Conservation (phyloP, 768 basidiomycete species). For the Lactarius quietus region DNA sequence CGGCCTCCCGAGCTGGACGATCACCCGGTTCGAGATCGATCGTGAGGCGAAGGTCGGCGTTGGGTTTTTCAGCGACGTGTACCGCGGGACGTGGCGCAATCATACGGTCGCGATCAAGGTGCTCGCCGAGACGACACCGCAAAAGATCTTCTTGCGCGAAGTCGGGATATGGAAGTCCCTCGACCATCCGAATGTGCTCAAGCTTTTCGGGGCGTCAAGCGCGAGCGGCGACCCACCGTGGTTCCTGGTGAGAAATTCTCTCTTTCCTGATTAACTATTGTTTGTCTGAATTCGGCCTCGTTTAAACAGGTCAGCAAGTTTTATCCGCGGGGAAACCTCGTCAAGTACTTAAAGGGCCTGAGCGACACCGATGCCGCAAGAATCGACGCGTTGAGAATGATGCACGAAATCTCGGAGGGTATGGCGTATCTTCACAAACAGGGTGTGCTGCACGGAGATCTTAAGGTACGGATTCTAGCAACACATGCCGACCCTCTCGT, state of each 20-base stretch:
- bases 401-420: slow-evolving; percentile 73
- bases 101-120: slow-evolving; percentile 69
- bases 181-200: slow-evolving; percentile 64
- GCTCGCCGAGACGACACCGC: slow-evolving; percentile 56
- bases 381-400: slow-evolving; percentile 52
- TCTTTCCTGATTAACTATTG: slow-evolving; percentile 26
- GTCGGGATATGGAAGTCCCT: slow-evolving; percentile 70
- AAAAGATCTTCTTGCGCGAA: slow-evolving; percentile 63
- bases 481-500: not conserved
- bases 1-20: slow-evolving; percentile 67
- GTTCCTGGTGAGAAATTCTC: slow-evolving; percentile 45
- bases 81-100: slow-evolving; percentile 68
- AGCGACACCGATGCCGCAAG: slow-evolving; percentile 31
- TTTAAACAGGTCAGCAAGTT: slow-evolving; percentile 57
- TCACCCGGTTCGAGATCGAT: slow-evolving; percentile 77
- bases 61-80: slow-evolving; percentile 80
- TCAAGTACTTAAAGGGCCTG: slow-evolving; percentile 48
- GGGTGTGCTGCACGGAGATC: slow-evolving; percentile 73
- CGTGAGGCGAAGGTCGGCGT: slow-evolving; percentile 63
- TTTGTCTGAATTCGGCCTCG: no score
- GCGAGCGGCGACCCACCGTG: slow-evolving; percentile 65
- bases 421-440: slow-evolving; percentile 76
- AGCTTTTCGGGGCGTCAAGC: slow-evolving; percentile 75
- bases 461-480: slow-evolving; percentile 51
- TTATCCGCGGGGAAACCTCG: slow-evolving; percentile 59